Base-by-base conservation (phyloP, 192 early-diverging fungal genomes). In the Glomus cerebriforme region DNA sequence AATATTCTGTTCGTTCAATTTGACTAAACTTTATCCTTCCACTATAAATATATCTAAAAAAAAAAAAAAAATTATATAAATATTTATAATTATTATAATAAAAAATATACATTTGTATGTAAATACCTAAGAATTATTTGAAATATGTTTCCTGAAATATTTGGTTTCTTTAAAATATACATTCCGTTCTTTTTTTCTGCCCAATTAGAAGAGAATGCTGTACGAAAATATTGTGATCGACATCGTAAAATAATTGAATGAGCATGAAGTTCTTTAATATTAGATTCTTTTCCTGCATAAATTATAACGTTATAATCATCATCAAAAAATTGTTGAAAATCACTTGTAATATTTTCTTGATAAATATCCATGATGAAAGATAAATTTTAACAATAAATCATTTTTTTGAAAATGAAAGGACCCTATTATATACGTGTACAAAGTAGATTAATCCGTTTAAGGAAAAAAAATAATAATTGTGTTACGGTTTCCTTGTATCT, bases 221-320 rank as follows among this genome's bases (percentile, higher is more conserved):
- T 27, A 9, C 27, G 27, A 67, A 67, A 67, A 67, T 67, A 31
- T 27, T 67, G 29, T 7, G 65, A 67, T 32, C 65, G 27, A 19
- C 13, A 34, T 22, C 34, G 27, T 2, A 67, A 35, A 67, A 67
- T 67, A 7, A 67, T 67, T 34, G 64, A 54, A 54, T 54, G 47
- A 19, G 47, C 47, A 19, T 54, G 17, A 22, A 54, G 4, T 43
- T 43, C 39, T 43, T 43, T 1, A 17, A 67, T 7, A 32, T 29
- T 35, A 8, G 24, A 10, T 31, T 35, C 65, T 32, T 67, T 27
- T 8, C 65, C 65, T 0, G n/a, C 65, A 67, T 67, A 15, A 67
- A 67, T 67, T 29, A 67, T 67, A 34, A 67, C 65, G 34, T 67
- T 35, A 35, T 31, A 67, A 67, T 67, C 65, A 19, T 67, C 64